Base-by-base conservation (phyloP, 139 green algal species). In the Raphidocelis subcapitata region DNA sequence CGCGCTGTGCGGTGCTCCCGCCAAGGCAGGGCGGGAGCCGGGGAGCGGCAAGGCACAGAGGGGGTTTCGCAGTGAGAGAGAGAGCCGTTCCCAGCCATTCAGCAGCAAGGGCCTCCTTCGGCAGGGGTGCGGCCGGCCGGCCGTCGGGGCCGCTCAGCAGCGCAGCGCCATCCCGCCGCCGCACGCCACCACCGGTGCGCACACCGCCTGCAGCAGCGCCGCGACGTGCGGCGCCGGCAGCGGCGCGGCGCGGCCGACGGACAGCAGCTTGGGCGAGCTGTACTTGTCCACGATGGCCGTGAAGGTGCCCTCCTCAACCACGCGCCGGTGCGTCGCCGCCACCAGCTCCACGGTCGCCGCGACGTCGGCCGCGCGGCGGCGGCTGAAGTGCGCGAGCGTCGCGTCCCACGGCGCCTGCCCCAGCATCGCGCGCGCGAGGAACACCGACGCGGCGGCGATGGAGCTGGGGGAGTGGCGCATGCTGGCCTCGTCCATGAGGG, bases 401-500 rank as follows among this genome's bases (percentile, higher is more conserved):
- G 51, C 36, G 29, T 72, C 63, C 72, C 72, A 78, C 24, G 72
- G 63, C 62, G 54, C 56, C 31, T 51, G 63, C 32, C 52, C 51
- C 1, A 78, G 72, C 65, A 91, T 94, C 35, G 85, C 76, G 24
- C 86, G 83, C 24, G 92, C 91, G 5, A 98, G 75, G 66, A 94
- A 88, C 3, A 98, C 85, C 41, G 82, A 81, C 8, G 90, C 86
- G 3, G 91, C 93, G 16, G 90, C 94, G 21, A 97, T 76, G 33
- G 87, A 72, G 44, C 84, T 94, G 20, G 92, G 90, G 71, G 93
- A 77, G 72, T 89, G 97, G 24, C 82, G 49, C 32, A 99, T 65
- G 70, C 94, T 83, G 26, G 28, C 54, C 65, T 96, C 94, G 44
- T 99, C 92, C 57, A 97, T 80, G 21, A 99, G 86, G 18, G 87